Evolutionary conservation across 805 yeast species (phyloP), one percentile per base, ranked within the genome.

Genomic region (Phaffomyces antillensis): DNA sequence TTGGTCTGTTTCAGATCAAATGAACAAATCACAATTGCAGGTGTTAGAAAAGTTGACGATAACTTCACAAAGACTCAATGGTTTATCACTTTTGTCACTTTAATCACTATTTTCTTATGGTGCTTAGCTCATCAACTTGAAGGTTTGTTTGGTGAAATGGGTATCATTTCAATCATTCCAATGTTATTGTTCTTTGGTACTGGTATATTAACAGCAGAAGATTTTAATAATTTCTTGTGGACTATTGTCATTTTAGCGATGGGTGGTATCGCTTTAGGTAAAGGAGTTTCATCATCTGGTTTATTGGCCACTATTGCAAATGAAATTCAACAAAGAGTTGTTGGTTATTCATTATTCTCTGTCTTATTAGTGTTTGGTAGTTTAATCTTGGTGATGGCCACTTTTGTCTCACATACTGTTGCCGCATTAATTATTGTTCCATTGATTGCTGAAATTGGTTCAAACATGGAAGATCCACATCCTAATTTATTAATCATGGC

Each of bases 221-320:
- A 91, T 60, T 89, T 91, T 65, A 91, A 93, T 65, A 91, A 88
- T 62, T 91, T 91, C 62, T 81, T 96, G 52, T 91, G 99, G 99
- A 89, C 95, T 5, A 93, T 91, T 55, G 93, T 93, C 10, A 79
- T 91, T 38, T 72, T 91, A 51, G 97, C 98, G 5, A 93, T 91
- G 99, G 99, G 99, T 30, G 99, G 99, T 50, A 77, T 91, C 42
- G 95, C 96, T 0, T 70, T 91, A 42, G 99, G 99, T 45, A 89
- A 88, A 61, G 96, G 96, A 0, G 98, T 91, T 1, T 80, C 96
- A 1, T 82, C 93, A 9, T 87, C 96, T 2, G 98, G 98, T 0
- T 70, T 91, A 45, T 72, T 91, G 45, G 73, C 79, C 7, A 81
- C 91, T 0, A 82, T 90, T 48, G 98, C 99, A 0, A 52, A 66